Percentiles rank a stretch among this genome's conserved stretches.
These are phyloP conservation scores for Kwoniella mangroviensis DNA, from an alignment of 768 basidiomycete genomes.

Conservation along the genomic window DNA sequence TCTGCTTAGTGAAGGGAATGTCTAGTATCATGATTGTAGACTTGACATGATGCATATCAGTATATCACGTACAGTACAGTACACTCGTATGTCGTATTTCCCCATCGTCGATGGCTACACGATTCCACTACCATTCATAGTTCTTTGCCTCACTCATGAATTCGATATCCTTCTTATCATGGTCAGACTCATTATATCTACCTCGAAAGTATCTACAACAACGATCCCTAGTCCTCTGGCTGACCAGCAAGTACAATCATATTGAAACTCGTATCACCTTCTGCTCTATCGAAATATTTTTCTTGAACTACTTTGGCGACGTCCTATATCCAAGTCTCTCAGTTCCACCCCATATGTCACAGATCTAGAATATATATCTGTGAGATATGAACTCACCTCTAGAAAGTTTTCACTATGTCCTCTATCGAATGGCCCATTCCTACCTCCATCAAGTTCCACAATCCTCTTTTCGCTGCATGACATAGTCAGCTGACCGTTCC, in stretches of 20 bases:
- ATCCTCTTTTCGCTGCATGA: constrained; percentile 60
- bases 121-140: too few relatives aligned
- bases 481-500: constrained; percentile 3
- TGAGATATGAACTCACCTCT: constrained; percentile 37
- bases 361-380: not conserved
- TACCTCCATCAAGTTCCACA: constrained; percentile 81
- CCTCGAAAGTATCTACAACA: too few relatives aligned
- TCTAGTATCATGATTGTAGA: too few relatives aligned
- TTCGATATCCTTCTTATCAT: not conserved
- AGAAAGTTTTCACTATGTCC: constrained; percentile 48
- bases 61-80: too few relatives aligned
- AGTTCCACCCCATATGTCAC: too few relatives aligned
- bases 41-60: too few relatives aligned
- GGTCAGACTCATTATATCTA: too few relatives aligned
- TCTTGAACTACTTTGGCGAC: constrained; percentile 69
- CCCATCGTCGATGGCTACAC: too few relatives aligned
- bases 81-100: too few relatives aligned
- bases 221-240: constrained; percentile 21
- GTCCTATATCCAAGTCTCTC: constrained; percentile 61
- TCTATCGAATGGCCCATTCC: constrained; percentile 76
- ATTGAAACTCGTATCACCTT: constrained; percentile 67
- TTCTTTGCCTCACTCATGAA: not conserved
- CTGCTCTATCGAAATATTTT: constrained; percentile 64
- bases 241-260: constrained; percentile 66
- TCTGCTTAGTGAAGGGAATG: too few relatives aligned